Evolutionary conservation across 2,329 filamentous ascomycete species (phyloP).

Genomic region (Fusarium sp.): DNA sequence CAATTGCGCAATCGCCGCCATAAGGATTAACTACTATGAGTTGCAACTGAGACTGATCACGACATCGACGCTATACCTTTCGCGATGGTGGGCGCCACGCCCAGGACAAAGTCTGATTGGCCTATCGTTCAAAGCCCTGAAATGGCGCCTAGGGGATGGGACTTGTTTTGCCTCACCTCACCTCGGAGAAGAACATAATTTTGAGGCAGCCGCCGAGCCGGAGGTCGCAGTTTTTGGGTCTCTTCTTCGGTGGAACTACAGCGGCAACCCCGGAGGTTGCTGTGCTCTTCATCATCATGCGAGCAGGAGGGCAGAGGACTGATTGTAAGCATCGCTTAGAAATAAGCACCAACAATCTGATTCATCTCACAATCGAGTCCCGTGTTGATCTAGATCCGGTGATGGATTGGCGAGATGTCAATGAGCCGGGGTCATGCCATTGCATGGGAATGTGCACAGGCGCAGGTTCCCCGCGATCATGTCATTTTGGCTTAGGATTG

Average conservation of each 20-base stretch:
- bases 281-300: background rate
- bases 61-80: conserved; percentile 67
- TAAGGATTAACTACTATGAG: conserved; percentile 48
- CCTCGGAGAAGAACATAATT: conserved; percentile 37
- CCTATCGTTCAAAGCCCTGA: conserved; percentile 34
- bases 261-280: conserved; percentile 29
- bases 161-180: conserved; percentile 46
- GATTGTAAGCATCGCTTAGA: conserved; percentile 23
- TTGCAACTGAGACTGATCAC: conserved; percentile 60
- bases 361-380: conserved; percentile 32
- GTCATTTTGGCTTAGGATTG: conserved; percentile 43
- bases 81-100: conserved; percentile 55
- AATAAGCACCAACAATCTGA: conserved; percentile 16
- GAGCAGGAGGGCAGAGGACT: background rate
- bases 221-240: conserved; percentile 29
- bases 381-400: conserved; percentile 19
- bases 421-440: conserved; percentile 16
- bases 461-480: conserved; percentile 46
- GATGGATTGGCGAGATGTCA: conserved; percentile 21
- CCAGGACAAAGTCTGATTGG: conserved; percentile 54
- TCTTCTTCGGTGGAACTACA: conserved; percentile 23
- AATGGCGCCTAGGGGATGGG: conserved; percentile 44
- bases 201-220: conserved; percentile 48
- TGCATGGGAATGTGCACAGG: conserved; percentile 37
- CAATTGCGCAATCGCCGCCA: conserved; percentile 57